These are phyloP conservation scores for Huntiella bhutanensis DNA, from an alignment of 2,329 filamentous ascomycete species.

Conservation along the genomic window DNA sequence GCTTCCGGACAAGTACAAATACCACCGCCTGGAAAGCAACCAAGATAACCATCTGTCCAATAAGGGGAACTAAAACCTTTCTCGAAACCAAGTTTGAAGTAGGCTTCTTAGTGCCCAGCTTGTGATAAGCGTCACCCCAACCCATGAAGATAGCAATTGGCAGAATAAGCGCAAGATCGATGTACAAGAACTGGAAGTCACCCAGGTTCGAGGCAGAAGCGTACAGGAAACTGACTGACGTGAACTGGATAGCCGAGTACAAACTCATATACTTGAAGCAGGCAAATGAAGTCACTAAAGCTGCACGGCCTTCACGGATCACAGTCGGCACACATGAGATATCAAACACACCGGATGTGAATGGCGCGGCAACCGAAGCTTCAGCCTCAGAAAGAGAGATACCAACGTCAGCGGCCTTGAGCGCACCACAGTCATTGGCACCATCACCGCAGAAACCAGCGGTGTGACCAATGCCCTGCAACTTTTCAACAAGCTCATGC, in stretches of 20 bases:
- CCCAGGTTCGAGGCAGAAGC: slow-evolving; percentile 84
- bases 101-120: slow-evolving; percentile 65
- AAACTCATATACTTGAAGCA: slow-evolving; percentile 99
- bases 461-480: slow-evolving; percentile 90
- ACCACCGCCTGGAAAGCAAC: slow-evolving; percentile 57
- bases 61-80: slow-evolving; percentile 74
- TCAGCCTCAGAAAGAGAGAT: slow-evolving; percentile 95
- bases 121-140: slow-evolving; percentile 71
- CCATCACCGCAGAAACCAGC: slow-evolving; percentile 94
- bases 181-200: slow-evolving; percentile 96
- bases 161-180: slow-evolving; percentile 78
- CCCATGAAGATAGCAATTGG: slow-evolving; percentile 98
- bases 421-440: slow-evolving; percentile 88
- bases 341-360: slow-evolving; percentile 88
- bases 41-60: slow-evolving; percentile 74
- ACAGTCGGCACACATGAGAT: slow-evolving; percentile 89
- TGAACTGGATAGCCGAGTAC: slow-evolving; percentile 99
- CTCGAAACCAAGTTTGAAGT: slow-evolving; percentile 82
- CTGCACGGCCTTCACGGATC: slow-evolving; percentile 83
- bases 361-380: slow-evolving; percentile 93
- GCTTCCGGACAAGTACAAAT: slow-evolving; percentile 55
- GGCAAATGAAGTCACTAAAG: slow-evolving; percentile 94
- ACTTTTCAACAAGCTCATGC: slow-evolving; percentile 88
- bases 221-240: slow-evolving; percentile 89
- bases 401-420: slow-evolving; percentile 93